Evolutionary conservation across 805 yeast species (phyloP).

Genomic region (Ogataea pini): DNA sequence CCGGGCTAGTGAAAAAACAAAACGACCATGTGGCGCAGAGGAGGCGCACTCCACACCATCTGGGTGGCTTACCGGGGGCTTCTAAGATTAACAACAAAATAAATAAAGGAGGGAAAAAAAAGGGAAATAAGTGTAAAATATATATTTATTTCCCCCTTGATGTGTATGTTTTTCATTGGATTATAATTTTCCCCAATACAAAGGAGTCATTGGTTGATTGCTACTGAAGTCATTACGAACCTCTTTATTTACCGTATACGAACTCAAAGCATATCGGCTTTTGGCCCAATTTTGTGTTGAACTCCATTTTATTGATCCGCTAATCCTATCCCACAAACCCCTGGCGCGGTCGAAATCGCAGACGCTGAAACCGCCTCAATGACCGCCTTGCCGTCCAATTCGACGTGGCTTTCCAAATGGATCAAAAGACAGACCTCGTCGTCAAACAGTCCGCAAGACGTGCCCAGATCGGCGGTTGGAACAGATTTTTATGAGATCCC

Average conservation of each 20-base stretch:
- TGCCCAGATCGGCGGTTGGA: conserved; percentile 3
- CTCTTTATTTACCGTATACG: neutral
- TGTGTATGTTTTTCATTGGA: neutral
- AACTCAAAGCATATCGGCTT: neutral
- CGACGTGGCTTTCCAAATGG: conserved; percentile 6
- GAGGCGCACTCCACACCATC: neutral
- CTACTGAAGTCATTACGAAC: neutral
- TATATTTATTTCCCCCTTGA: neutral
- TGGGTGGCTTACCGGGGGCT: neutral
- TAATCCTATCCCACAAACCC: neutral
- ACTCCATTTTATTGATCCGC: neutral
- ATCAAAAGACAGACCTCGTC: conserved; percentile 2
- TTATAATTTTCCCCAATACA: neutral
- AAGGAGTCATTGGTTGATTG: neutral
- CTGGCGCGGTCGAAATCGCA: neutral
- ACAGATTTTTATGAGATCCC: neutral
- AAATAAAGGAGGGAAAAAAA: neutral
- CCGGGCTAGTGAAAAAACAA: neutral
- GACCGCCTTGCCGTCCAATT: conserved; percentile 6
- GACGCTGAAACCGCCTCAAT: neutral
- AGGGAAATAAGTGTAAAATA: neutral
- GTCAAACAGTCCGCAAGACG: neutral
- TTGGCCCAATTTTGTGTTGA: neutral
- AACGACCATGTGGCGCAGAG: neutral
- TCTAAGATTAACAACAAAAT: neutral